Conservation (phyloP, 2,329 filamentous ascomycete species). For the Colletotrichum liriopes region DNA sequence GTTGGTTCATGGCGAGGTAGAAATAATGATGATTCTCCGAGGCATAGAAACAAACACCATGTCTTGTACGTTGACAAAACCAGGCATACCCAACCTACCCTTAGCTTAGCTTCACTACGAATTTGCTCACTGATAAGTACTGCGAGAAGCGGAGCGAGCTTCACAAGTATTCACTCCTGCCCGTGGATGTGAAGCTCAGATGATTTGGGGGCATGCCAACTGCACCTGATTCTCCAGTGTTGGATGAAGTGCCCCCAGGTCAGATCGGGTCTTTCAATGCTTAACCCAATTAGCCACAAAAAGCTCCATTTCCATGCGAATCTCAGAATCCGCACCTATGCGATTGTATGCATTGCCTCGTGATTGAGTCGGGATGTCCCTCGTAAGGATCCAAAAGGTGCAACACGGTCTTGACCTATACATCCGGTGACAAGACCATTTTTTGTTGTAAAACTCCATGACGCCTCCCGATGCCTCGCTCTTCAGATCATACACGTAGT, state of each 20-base stretch:
- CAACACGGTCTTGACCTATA: conserved; percentile 1
- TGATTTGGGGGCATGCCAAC: background rate
- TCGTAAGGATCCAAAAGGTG: background rate
- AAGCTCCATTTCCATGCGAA: background rate
- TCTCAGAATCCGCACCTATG: background rate
- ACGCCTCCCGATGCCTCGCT: conserved; percentile 41
- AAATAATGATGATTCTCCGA: too few relatives aligned
- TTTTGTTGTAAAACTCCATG: conserved; percentile 34
- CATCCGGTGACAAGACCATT: conserved; percentile 9
- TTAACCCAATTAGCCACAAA: background rate
- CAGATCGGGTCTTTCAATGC: background rate
- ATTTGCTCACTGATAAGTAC: too few relatives aligned
- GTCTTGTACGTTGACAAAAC: too few relatives aligned
- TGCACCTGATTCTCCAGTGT: background rate
- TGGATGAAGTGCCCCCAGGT: background rate
- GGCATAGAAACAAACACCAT: too few relatives aligned
- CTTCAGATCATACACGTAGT: conserved; percentile 39
- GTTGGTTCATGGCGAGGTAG: too few relatives aligned
- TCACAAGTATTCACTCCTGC: background rate
- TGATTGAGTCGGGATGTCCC: conserved; percentile 23
- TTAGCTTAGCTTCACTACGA: too few relatives aligned
- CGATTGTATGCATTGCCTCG: background rate
- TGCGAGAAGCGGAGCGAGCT: too few relatives aligned
- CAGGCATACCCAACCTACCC: too few relatives aligned
- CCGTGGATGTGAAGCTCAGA: background rate